Evolutionary conservation across 192 early-diverging fungal genomes (phyloP).

Genomic region (Chytriomyces sp.): DNA sequence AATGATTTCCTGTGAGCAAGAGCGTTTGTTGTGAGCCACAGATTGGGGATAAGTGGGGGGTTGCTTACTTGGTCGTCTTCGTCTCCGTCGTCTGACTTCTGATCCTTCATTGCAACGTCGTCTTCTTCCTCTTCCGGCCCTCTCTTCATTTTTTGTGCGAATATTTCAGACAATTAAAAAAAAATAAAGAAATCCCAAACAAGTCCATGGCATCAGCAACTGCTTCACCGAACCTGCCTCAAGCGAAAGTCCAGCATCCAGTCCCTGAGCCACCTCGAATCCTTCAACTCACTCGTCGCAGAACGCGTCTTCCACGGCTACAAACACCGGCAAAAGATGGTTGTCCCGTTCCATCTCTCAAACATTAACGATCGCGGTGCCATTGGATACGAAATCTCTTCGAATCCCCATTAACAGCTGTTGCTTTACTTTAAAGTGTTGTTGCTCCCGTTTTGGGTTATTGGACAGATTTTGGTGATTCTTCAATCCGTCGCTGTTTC

Average conservation of each 20-base stretch:
- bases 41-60: too few species aligned
- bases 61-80: neutral
- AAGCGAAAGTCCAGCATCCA: neutral
- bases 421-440: conserved; percentile 47
- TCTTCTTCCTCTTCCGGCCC: conserved; percentile 6
- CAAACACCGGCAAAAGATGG: conserved; percentile 18
- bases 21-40: neutral
- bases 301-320: conserved; percentile 30
- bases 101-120: neutral
- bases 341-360: conserved; percentile 31
- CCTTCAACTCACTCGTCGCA: conserved; percentile 23
- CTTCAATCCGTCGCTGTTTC: conserved; percentile 33
- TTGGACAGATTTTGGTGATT: conserved; percentile 33
- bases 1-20: conserved; percentile 49
- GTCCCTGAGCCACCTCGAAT: conserved; percentile 12
- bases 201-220: neutral
- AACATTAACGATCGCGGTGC: conserved; percentile 22
- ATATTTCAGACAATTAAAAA: conserved; percentile 12
- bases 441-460: conserved; percentile 41
- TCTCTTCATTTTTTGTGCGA: conserved; percentile 1
- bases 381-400: conserved; percentile 40
- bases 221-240: neutral
- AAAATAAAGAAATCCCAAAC: conserved; percentile 1
- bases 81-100: conserved; percentile 8
- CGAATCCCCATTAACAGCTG: conserved; percentile 43